Evolutionary conservation across 2,329 filamentous ascomycete species (phyloP).

Genomic region (Salinomyces thailandicus): DNA sequence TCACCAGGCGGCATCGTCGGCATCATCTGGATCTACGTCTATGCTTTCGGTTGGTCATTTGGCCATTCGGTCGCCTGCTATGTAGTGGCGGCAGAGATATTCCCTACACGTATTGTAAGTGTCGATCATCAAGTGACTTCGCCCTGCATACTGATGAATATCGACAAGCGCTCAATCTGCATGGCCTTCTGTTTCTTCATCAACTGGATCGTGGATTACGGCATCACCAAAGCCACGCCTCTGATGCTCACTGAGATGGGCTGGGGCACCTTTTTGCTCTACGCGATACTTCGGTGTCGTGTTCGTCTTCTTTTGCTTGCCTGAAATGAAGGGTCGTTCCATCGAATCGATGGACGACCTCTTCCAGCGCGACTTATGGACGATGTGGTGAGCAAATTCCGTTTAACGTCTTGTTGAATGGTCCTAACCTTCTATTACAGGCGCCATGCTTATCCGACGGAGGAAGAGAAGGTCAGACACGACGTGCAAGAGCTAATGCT

Average conservation of each 20-base stretch:
- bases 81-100: constrained; percentile 13
- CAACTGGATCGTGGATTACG: constrained; percentile 16
- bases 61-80: constrained; percentile 13
- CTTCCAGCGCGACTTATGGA: constrained; percentile 11
- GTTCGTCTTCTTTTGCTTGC: constrained; percentile 14
- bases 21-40: constrained; percentile 11
- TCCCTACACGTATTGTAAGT: constrained; percentile 11
- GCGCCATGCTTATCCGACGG: constrained; percentile 12
- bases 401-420: too few relatives aligned
- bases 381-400: constrained; percentile 8
- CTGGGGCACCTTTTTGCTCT: constrained; percentile 12
- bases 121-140: background rate
- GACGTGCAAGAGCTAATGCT: constrained; percentile 12
- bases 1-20: constrained; percentile 12
- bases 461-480: constrained; percentile 13
- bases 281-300: constrained; percentile 11
- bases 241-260: constrained; percentile 13
- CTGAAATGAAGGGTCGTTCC: constrained; percentile 12
- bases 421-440: too few relatives aligned
- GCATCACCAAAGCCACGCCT: constrained; percentile 11
- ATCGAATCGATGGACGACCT: constrained; percentile 17
- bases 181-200: constrained; percentile 15
- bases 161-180: constrained; percentile 9
- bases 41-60: constrained; percentile 13
- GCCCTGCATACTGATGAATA: too few relatives aligned